Base-by-base conservation (phyloP, 371 early-diverging fungal species). In the Neoconidiobolus thromboides region DNA sequence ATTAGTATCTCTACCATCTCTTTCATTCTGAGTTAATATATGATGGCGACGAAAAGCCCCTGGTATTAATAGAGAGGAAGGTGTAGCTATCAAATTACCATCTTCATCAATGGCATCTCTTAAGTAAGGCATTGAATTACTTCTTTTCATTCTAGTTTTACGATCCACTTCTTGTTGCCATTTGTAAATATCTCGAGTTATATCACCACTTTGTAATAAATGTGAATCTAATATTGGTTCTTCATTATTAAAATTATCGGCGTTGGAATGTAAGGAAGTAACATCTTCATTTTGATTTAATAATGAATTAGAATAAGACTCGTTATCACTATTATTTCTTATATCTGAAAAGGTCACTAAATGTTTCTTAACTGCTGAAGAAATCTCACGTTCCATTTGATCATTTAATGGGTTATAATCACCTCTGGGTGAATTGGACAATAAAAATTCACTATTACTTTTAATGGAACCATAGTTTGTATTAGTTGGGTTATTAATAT, bases 121-220 rank as follows among this genome's bases (percentile, higher is more conserved):
- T 26, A 26, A 26, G 26, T 50, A 59, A 26, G 26, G 26, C 26
- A 26, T 26, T 26, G 26, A 26, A 26, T 26, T 26, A 26, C 52
- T 14, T 51, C 52, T 51, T 51, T 38, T 51, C 5, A 14, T 14
- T 36, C 37, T 10, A 14, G 14, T 14, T 9, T 51, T 51, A 9
- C 52, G 68, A 50, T 83, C 80, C 12, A 83, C 80, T 60, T 82
- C 79, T 49, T 88, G 86, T 37, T 83, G 80, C 93, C 95, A 93
- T 73, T 90, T 86, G 70, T 94, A 94, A 61, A 94, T 84, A 48
- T 89, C 86, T 60, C 85, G 81, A 0, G 91, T 83, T 60, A 85
- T 80, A 46, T 87, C 81, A 15, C 90, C 92, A 58, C 85, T 79
- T 26, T 77, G 76, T 46, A 87, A 67, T 41, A 67, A 39, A 55